Conservation (phyloP, 2,329 filamentous ascomycete species). For the Helotiales sp. region DNA sequence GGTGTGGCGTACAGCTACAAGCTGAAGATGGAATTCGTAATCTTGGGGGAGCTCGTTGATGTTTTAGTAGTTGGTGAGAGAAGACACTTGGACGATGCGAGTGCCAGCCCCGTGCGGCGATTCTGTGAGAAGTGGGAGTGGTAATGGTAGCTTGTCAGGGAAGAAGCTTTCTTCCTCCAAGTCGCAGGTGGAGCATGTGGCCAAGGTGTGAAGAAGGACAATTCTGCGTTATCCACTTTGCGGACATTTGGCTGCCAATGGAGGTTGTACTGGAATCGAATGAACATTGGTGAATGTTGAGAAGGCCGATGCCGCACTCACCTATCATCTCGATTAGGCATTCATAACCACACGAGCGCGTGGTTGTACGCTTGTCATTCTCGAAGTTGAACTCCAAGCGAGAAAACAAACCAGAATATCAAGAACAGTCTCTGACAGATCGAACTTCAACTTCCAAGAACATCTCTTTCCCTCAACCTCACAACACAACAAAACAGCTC, state of each 20-base stretch:
- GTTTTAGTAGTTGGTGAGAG: not conserved
- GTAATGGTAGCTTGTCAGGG: not conserved
- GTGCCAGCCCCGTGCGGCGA: not conserved
- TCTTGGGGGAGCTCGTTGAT: constrained; percentile 42
- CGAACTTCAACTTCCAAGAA: not conserved
- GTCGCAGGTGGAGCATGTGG: not conserved
- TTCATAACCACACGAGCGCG: not conserved
- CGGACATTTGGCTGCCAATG: not conserved
- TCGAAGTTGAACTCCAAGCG: not conserved
- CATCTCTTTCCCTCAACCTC: not conserved
- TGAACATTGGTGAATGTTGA: not conserved
- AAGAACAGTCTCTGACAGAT: not conserved
- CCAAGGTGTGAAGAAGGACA: not conserved
- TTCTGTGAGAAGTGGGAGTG: not conserved
- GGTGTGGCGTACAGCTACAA: constrained; percentile 49
- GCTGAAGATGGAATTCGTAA: constrained; percentile 55
- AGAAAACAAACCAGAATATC: too few relatives aligned
- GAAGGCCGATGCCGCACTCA: not conserved
- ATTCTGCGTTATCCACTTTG: not conserved
- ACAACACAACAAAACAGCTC: not conserved
- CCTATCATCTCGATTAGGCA: not conserved
- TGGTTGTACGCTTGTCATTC: not conserved
- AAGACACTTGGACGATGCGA: not conserved
- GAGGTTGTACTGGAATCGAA: not conserved
- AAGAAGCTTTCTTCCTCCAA: not conserved